Base-by-base conservation (phyloP, 768 basidiomycete species). In the Artomyces pyxidatus region DNA sequence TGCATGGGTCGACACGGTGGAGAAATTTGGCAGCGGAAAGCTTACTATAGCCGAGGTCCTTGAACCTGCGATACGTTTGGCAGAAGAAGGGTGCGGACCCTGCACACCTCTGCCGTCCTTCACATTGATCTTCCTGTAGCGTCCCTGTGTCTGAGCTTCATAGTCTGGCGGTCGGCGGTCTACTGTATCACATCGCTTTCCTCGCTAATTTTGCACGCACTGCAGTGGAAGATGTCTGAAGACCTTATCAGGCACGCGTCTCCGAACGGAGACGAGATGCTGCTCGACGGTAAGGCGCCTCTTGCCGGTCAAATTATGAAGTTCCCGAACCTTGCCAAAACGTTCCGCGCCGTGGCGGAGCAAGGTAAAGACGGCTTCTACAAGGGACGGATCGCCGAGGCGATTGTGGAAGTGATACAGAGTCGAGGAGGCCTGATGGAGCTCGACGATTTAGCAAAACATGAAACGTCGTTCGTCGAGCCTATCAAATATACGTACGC, bases 341-440 rank as follows among this genome's bases (percentile, higher is more conserved):
- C 92, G 0, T 93, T 97, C 70, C 78, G 83, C 42, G 75, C 79
- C 41, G 71, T 97, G 8, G 89, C 81, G 0, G 75, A 78, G 53
- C 68, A 91, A 12, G 95, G 95, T 2, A 92, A 86, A 59, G 83
- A 85, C 49, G 96, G 95, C 0, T 99, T 91, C 65, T 99, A 99
- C 69, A 90, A 83, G 61, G 96, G 96, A 2, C 72, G 88, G 14
- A 66, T 98, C 14, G 96, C 96, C 0, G 72, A 94, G 63, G 89
- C 88, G 3, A 88, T 96, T 48, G 86, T 94, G 8, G 81, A 92
- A 42, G 73, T 97, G 26, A 77, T 96, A 42, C 71, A 89, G 65
- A 82, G 79, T 64, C 76, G 85, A 57, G 95, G 95, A 16, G 96
- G 96, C 17, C 77, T 93, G 7, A 94, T 99, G 93, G 85, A 85